These are phyloP conservation scores for Penicillium occitanis DNA, from an alignment of 2,329 filamentous ascomycete species.

Conservation along the genomic window DNA sequence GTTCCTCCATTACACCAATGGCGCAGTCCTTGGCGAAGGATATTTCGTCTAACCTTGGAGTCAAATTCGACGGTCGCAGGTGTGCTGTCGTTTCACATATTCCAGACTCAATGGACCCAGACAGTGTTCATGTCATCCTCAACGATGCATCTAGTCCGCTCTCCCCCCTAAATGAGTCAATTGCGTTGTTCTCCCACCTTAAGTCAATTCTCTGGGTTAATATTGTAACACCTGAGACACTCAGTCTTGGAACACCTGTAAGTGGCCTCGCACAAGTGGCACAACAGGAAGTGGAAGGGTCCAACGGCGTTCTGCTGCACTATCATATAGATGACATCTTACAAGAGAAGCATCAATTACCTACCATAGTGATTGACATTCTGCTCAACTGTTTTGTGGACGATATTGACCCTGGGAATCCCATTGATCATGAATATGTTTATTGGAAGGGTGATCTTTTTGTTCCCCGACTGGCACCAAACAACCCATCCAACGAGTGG, in stretches of 20 bases:
- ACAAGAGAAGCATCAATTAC: background rate
- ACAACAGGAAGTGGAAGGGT: background rate
- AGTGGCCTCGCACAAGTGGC: background rate
- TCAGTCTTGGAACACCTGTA: background rate
- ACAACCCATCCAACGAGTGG: background rate
- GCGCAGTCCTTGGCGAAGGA: background rate
- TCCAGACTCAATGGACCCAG: background rate
- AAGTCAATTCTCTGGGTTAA: background rate
- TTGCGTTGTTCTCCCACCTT: background rate
- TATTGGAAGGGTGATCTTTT: background rate
- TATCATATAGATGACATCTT: background rate
- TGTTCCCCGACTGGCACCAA: background rate
- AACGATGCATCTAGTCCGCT: background rate
- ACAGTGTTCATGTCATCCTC: background rate
- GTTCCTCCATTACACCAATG: background rate
- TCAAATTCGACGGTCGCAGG: background rate
- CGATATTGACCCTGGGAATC: background rate
- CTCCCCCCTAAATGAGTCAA: background rate
- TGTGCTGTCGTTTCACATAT: background rate
- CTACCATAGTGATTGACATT: background rate
- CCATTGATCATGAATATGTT: background rate
- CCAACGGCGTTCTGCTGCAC: background rate
- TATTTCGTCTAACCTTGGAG: background rate
- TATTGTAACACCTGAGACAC: background rate
- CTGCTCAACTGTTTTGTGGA: background rate